phyloP scores from a whole-genome alignment of 805 yeast species.

The Vanderwaltozyma tropicalis region DNA sequence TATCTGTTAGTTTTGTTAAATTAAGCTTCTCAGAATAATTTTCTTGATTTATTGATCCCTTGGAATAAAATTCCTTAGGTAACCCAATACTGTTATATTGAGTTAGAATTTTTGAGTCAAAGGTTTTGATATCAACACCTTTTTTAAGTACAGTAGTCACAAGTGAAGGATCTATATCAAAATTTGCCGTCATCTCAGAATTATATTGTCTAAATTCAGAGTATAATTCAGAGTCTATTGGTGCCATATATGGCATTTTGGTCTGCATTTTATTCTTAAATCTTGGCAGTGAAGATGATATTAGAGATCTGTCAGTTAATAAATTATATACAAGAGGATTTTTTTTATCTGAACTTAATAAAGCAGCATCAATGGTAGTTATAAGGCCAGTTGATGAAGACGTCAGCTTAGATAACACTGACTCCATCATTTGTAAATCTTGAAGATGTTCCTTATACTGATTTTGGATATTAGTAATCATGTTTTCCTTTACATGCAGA shows the following conservation, averaged over 20 bases:
- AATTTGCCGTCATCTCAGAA: neutral
- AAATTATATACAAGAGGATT: constrained; percentile 88
- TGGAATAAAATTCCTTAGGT: constrained; percentile 10
- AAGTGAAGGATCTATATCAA: constrained; percentile 16
- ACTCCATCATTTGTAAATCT: constrained; percentile 59
- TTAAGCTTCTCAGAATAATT: constrained; percentile 34
- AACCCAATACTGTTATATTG: constrained; percentile 19
- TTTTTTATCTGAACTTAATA: constrained; percentile 32
- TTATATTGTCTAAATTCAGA: neutral
- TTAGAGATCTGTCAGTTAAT: constrained; percentile 80
- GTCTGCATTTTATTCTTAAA: constrained; percentile 18
- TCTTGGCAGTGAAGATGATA: constrained; percentile 84
- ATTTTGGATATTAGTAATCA: constrained; percentile 1
- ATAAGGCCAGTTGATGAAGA: constrained; percentile 67
- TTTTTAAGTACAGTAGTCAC: constrained; percentile 67
- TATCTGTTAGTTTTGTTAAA: constrained; percentile 41
- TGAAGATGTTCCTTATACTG: constrained; percentile 37
- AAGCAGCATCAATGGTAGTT: constrained; percentile 73
- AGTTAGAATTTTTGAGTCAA: constrained; percentile 14
- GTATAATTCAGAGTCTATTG: neutral
- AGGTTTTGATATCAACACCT: constrained; percentile 42
- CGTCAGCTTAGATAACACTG: constrained; percentile 40
- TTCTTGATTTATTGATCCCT: neutral
- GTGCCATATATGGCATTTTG: neutral
- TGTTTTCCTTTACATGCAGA: constrained; percentile 8